Evolutionary conservation across 2,329 filamentous ascomycete genomes (phyloP).

Genomic region (Alternaria postmessia): DNA sequence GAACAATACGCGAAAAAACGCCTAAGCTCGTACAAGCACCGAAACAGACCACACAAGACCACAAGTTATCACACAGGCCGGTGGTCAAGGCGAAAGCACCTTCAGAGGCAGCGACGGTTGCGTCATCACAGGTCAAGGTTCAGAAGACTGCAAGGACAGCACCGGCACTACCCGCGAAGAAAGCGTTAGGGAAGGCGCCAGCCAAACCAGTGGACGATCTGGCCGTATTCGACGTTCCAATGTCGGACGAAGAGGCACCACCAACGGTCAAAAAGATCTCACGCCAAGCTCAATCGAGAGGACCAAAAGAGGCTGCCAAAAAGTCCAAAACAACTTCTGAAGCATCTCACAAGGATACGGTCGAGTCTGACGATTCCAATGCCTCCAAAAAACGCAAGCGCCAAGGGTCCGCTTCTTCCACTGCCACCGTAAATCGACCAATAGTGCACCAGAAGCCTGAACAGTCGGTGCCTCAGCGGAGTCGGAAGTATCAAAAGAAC

Average conservation of each 20-base stretch:
- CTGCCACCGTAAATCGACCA: conserved; percentile 17
- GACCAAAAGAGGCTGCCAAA: conserved; percentile 18
- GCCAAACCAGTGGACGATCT: conserved; percentile 12
- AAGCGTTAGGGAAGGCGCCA: conserved; percentile 8
- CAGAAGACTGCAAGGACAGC: conserved; percentile 14
- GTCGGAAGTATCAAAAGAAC: conserved; percentile 40
- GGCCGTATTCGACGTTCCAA: conserved; percentile 38
- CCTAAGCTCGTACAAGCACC: conserved; percentile 16
- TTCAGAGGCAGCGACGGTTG: conserved; percentile 27
- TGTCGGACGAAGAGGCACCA: conserved; percentile 36
- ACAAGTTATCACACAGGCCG: conserved; percentile 7
- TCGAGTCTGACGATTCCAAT: conserved; percentile 42
- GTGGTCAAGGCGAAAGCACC: conserved; percentile 20
- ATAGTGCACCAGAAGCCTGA: conserved; percentile 13
- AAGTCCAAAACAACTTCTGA: not conserved
- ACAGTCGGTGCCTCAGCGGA: conserved; percentile 23
- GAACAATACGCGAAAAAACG: conserved; percentile 18
- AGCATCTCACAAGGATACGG: conserved; percentile 17
- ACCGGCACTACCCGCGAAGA: conserved; percentile 10
- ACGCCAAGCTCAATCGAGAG: conserved; percentile 20
- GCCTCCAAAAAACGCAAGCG: conserved; percentile 45
- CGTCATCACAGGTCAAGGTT: conserved; percentile 10
- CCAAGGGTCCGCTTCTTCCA: conserved; percentile 29
- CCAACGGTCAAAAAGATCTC: conserved; percentile 25
- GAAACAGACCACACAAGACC: conserved; percentile 5